Conservation (phyloP, 306 rosid genomes). For the Trifolium fragiferum region DNA sequence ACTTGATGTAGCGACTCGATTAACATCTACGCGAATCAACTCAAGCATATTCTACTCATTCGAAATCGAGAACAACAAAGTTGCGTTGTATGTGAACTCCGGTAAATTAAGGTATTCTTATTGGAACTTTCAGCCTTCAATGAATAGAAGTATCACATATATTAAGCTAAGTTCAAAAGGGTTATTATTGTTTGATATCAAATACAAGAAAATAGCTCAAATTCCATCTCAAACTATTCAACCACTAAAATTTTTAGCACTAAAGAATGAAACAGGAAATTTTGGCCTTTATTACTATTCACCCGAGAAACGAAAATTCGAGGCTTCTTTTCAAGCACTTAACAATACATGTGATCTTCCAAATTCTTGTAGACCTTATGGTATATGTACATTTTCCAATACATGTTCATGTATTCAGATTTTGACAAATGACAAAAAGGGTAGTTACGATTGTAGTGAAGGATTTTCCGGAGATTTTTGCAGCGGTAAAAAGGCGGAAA, state of each 20-base stretch:
- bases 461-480: conserved; percentile 53
- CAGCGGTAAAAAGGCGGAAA: conserved; percentile 49
- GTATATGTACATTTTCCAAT: conserved; percentile 76
- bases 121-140: conserved; percentile 85
- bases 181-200: conserved; percentile 56
- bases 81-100: conserved; percentile 64
- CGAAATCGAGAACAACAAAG: conserved; percentile 65
- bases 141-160: conserved; percentile 66
- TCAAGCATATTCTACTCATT: conserved; percentile 64
- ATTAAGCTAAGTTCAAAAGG: conserved; percentile 65
- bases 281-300: conserved; percentile 78
- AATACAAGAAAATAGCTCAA: conserved; percentile 77
- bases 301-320: conserved; percentile 56
- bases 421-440: conserved; percentile 40
- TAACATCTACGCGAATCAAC: conserved; percentile 68
- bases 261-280: conserved; percentile 82
- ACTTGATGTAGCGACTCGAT: conserved; percentile 73
- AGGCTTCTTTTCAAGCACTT: conserved; percentile 80
- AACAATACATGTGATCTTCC: conserved; percentile 90
- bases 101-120: conserved; percentile 72
- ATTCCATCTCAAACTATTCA: conserved; percentile 50
- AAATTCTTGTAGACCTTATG: conserved; percentile 73
- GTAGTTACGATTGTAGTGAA: conserved; percentile 45
- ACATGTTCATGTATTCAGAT: conserved; percentile 72
- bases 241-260: conserved; percentile 68